These are phyloP conservation scores for Russula sp. DNA, from an alignment of 768 basidiomycete genomes.

Conservation along the genomic window DNA sequence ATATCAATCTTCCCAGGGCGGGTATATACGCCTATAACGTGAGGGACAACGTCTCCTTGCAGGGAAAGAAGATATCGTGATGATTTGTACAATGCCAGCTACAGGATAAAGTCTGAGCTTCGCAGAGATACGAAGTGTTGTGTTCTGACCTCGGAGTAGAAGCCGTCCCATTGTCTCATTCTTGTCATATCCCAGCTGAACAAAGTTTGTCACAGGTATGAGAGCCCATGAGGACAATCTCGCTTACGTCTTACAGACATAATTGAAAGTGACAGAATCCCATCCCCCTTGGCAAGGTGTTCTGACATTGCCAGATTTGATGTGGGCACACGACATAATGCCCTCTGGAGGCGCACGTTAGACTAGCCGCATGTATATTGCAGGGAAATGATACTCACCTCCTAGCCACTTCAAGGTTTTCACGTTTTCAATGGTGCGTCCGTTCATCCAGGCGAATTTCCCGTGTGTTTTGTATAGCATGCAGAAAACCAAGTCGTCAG, in stretches of 20 bases:
- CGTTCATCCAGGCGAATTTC: conserved; percentile 19
- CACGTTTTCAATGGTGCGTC: conserved; percentile 12
- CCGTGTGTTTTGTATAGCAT: conserved; percentile 20
- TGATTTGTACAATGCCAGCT: conserved; percentile 50
- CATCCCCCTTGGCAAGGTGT: background rate
- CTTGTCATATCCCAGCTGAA: conserved; percentile 32
- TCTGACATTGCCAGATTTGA: conserved; percentile 14
- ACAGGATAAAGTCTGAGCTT: conserved; percentile 3
- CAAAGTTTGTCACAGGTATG: background rate
- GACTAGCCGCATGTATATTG: background rate
- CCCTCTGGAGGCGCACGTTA: conserved; percentile 11
- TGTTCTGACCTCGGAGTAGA: conserved; percentile 35
- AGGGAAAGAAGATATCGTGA: conserved; percentile 41
- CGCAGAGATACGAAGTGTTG: background rate
- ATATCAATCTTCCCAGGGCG: conserved; percentile 37
- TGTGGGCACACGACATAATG: conserved; percentile 18
- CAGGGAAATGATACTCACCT: background rate
- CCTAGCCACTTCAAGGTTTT: conserved; percentile 16
- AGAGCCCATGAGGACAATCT: background rate
- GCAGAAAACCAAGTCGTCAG: conserved; percentile 14
- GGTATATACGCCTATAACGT: conserved; percentile 45
- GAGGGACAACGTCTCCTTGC: conserved; percentile 49
- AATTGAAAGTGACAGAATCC: conserved; percentile 3
- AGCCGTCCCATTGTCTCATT: conserved; percentile 35
- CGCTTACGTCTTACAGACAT: conserved; percentile 20